Percentiles rank a stretch among this genome's conserved stretches.
phyloP scores from a whole-genome alignment of 2,329 filamentous ascomycete species.

The Trichoderma pleuroti region DNA sequence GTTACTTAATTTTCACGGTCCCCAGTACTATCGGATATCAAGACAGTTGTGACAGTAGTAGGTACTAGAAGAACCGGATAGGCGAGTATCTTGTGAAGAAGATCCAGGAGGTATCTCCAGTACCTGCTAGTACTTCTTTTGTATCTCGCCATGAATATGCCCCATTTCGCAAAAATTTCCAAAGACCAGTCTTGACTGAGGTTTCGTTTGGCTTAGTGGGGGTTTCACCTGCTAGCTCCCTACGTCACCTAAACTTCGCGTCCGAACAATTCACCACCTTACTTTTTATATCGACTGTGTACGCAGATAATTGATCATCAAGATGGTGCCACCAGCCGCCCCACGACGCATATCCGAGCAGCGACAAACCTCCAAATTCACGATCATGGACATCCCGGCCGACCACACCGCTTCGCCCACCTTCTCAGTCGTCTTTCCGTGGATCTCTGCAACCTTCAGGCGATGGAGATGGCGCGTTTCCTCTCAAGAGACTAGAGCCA shows the following conservation, averaged over 20 bases:
- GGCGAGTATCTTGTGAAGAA: background rate
- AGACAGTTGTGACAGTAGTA: background rate
- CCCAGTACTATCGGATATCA: background rate
- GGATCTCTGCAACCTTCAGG: slow-evolving; percentile 55
- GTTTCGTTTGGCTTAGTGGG: background rate
- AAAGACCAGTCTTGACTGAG: background rate
- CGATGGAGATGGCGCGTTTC: slow-evolving; percentile 54
- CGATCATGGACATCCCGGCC: slow-evolving; percentile 65
- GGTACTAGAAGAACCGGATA: background rate
- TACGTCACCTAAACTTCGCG: background rate
- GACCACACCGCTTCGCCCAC: slow-evolving; percentile 86
- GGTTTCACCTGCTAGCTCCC: background rate
- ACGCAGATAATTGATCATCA: background rate
- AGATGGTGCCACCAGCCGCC: background rate
- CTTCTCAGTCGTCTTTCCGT: slow-evolving; percentile 83
- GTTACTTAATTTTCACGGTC: background rate
- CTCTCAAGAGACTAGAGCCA: slow-evolving; percentile 79
- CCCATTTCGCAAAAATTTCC: background rate
- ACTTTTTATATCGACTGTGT: background rate
- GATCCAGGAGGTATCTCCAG: background rate
- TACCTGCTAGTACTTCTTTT: background rate
- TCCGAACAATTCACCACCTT: background rate
- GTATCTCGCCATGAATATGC: background rate
- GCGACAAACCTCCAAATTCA: background rate
- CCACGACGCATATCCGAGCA: background rate